Evolutionary conservation across 306 rosid genomes (phyloP), one percentile per base, ranked within the genome.

Genomic region (Cyclanthera cordifolia): DNA sequence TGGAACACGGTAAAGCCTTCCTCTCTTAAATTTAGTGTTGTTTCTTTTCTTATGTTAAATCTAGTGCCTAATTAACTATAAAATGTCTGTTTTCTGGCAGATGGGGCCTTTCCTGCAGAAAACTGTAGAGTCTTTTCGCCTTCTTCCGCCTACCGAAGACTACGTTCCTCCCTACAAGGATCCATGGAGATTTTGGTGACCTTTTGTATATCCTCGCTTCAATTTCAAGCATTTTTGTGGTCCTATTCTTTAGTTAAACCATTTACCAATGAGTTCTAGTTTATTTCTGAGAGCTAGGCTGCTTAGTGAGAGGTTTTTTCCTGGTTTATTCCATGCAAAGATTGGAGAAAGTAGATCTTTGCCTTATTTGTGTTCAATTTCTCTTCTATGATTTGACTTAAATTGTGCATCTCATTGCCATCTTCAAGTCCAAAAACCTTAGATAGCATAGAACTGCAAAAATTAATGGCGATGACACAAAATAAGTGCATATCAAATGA

Each of bases 101-200:
- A 71, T 93, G 94, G 95, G 99, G 68, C 87, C 94, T 72, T 45
- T 85, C 56, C 75, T 93, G 75, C 74, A 85, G 73, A 78, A 88
- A 74, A 73, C 96, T 2, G 91, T 83, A 63, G 81, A 76, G 67
- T 94, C 99, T n/a, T 94, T 90, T 78, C 91, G 85, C 48, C 97
- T 94, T 58, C 74, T 84, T 20, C 81, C 84, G 28, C 91, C 99
- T 12, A 88, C 96, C 0, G 87, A 90, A 75, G 75, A 88, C 30
- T 90, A 94, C 70, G 91, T 90, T 69, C 97, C 99, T 78, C 97
- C 99, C 19, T 88, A 39, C 85, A 86, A 88, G 85, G 99, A 90
- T 84, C 99, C 96, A 2, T 94, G 99, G 97, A 85, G 97, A 81
- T 90, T 94, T 86, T 94, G 99, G 99, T 94, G 84, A 84, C 14